Base-by-base conservation (phyloP, 108 stramenopile species). In the Skeletonema costatum region DNA sequence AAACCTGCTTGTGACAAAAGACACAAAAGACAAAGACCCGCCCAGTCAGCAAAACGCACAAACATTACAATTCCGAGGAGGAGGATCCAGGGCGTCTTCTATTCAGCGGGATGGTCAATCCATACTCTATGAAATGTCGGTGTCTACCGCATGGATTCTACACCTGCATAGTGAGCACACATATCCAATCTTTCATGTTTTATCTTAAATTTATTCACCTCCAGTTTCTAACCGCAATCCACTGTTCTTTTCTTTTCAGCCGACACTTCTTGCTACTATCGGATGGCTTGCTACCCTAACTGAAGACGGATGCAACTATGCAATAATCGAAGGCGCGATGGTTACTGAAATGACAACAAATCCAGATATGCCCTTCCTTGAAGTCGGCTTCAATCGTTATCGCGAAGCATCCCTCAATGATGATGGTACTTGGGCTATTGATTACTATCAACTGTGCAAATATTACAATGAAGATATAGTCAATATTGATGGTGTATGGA, bases 321-420 rank as follows among this genome's bases (percentile, higher is more conserved):
- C 83, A 32, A 51, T 51, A 14, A 48, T 87, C 9, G 29, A 48
- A 19, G 89, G 87, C 25, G 70, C 85, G 2, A 73, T 86, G 11
- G 80, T 85, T 9, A 63, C 75, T 17, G 77, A 85, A 16, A 39
- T 93, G 12, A 79, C 80, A 2, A 63, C 70, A 42, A 53, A 67
- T 36, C 68, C 69, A n/a, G 38, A 50, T 33, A 48, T 86, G 16
- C 90, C 90, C 1, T 90, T 75, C 46, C 50, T 93, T 10, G 87
- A 93, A 53, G 80, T 88, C 21, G 93, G 93, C 14, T 76, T 90
- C 70, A 80, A 58, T 44, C 80, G 81, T 14, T 93, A 83, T 66
- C 79, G 93, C 32, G 83, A 68, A 53, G 86, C 89, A 38, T 21
- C 50, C 9, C 39, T 66, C 35, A 71, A 85, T 64, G 39, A 75